Conservation (phyloP, 169 alveolate genomes). For the Plasmodium cynomolgi region DNA sequence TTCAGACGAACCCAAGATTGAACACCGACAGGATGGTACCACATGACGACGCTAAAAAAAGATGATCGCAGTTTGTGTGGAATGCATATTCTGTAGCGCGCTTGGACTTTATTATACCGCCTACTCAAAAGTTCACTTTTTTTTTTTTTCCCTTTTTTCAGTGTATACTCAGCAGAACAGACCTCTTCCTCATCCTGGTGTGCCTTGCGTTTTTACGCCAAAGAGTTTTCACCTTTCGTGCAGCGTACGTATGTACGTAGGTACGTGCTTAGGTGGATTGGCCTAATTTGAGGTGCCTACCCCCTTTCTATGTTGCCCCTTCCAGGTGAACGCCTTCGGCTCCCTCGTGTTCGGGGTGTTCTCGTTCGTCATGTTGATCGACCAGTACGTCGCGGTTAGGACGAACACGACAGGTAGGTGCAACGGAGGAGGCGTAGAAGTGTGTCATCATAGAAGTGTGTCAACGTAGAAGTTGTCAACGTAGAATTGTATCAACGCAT, state of each 20-base stretch:
- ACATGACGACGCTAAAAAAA: neutral
- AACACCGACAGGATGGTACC: conserved; percentile 15
- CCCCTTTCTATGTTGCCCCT: neutral
- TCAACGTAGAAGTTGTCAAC: neutral
- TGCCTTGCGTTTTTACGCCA: neutral
- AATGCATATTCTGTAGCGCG: neutral
- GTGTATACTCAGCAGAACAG: conserved; percentile 32
- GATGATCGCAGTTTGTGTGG: neutral
- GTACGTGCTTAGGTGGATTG: neutral
- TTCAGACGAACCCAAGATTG: neutral
- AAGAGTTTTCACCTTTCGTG: neutral
- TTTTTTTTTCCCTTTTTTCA: conserved; percentile 6
- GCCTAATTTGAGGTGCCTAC: neutral
- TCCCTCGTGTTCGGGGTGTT: conserved; percentile 61
- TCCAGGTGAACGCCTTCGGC: conserved; percentile 19
- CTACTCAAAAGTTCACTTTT: neutral
- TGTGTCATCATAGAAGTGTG: neutral
- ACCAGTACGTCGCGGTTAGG: conserved; percentile 51
- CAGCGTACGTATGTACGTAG: neutral
- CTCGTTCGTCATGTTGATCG: conserved; percentile 58
- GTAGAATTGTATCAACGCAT: neutral
- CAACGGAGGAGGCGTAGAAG: neutral
- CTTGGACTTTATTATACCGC: neutral
- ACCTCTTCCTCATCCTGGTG: conserved; percentile 38
- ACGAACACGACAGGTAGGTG: conserved; percentile 66